phyloP scores from a whole-genome alignment of 2,329 filamentous ascomycete species.

The Aspergillus flavus region DNA sequence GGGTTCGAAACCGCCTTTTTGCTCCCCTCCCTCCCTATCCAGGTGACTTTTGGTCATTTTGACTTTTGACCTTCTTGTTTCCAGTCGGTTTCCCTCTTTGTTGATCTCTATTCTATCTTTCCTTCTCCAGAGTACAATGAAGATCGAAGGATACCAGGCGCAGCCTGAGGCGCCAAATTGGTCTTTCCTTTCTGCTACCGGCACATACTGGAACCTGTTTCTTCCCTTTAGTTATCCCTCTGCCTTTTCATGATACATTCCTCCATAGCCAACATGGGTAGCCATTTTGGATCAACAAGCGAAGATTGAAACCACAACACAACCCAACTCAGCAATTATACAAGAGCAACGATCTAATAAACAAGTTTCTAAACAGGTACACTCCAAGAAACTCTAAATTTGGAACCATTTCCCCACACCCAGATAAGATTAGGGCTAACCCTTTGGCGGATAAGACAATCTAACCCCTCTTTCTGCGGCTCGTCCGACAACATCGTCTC shows the following conservation, averaged over 20 bases:
- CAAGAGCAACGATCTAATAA: background rate
- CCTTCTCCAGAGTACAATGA: background rate
- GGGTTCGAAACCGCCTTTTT: too few species aligned
- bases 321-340: too few species aligned
- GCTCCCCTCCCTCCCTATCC: too few species aligned
- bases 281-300: background rate
- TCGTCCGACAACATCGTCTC: background rate
- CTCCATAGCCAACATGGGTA: background rate
- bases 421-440: slow-evolving; percentile 4
- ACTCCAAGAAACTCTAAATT: background rate
- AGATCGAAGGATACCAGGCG: background rate
- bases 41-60: background rate
- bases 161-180: too few species aligned
- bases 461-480: background rate
- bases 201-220: too few species aligned
- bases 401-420: background rate
- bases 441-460: background rate
- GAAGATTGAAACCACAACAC: background rate
- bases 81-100: background rate
- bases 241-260: background rate
- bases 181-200: background rate
- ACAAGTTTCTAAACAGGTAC: background rate
- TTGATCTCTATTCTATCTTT: background rate
- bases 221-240: background rate
- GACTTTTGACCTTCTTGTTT: background rate